Percentiles rank a stretch among this genome's conserved stretches.
These are phyloP conservation scores for Rhypophila decipiens DNA, from an alignment of 495 filamentous ascomycete genomes.

Conservation along the genomic window DNA sequence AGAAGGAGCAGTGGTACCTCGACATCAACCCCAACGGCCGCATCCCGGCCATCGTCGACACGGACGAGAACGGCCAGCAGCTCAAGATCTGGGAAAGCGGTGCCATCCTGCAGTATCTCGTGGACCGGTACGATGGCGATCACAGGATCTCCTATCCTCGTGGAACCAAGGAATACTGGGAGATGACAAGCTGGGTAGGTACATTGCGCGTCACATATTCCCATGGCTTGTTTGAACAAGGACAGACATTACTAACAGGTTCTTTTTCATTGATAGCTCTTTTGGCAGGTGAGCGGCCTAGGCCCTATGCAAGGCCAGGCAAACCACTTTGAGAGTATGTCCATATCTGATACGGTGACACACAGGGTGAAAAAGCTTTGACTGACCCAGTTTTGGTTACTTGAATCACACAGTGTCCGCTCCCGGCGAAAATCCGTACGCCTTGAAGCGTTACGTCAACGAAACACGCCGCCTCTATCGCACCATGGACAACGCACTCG, in stretches of 20 bases:
- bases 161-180: not conserved
- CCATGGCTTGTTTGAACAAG: too few species aligned
- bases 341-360: too few species aligned
- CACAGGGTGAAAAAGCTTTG: too few species aligned
- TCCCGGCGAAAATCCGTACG: not conserved
- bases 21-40: constrained; percentile 3
- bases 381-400: too few species aligned
- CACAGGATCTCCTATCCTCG: constrained; percentile 1
- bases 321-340: constrained; percentile 1
- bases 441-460: not conserved
- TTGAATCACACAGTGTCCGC: constrained; percentile 1
- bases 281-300: constrained; percentile 1
- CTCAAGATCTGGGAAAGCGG: constrained; percentile 1
- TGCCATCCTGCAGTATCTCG: constrained; percentile 1
- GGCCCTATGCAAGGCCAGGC: constrained; percentile 2
- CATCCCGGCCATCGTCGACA: constrained; percentile 2
- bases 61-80: not conserved
- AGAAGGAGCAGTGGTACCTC: constrained; percentile 1
- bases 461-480: constrained; percentile 1
- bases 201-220: too few species aligned
- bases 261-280: not conserved
- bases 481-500: not conserved
- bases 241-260: too few species aligned
- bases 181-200: not conserved
- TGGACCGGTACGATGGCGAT: not conserved